Base-by-base conservation (phyloP, 768 basidiomycete genomes). In the Mycena polygramma region DNA sequence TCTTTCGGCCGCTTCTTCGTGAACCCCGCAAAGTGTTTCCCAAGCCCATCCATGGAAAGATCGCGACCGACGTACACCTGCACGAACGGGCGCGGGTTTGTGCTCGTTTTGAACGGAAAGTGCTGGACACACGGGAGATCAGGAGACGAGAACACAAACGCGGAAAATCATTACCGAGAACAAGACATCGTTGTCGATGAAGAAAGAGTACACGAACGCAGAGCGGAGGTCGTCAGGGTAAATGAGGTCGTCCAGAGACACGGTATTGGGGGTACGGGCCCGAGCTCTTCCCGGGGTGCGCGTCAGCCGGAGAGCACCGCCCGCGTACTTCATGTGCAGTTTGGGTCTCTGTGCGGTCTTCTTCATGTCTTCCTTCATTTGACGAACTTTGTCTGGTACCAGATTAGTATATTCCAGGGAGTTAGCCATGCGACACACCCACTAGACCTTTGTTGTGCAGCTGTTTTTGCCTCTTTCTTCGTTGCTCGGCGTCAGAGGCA, bases 241-340 rank as follows among this genome's bases (percentile, higher is more conserved):
- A 14, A 68, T 57, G 53, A 68, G 46, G 17, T 68, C 60, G 2
- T 19, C 37, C 30, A 68, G 26, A 0, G 60, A 37, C 4, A 68
- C 46, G 7, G 67, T 63, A 11, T 63, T 62, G 7, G 39, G 36
- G 1, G 60, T 57, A 22, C 57, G 45, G 17, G 35, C 49, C 3
- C 2, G 24, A 3, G 13, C 26, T 49, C 67, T 57, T 17, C 67
- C 67, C 2, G 67, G 61, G 17, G 67, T 68, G 22, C 67, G 67
- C 9, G 67, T 68, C 4, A 68, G 14, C 24, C 67, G 43, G 5
- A 68, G 53, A 1, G 67, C 67, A 8, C 67, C 67, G 36, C 45
- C 37, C 14, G 8, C 17, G 30, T 49, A 68, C 22, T 57, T 57
- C 57, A 57, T 57, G 2, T 15, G 22, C 9, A 39, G 11, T 24